These are phyloP conservation scores for Pseudozyma hubeiensis DNA, from an alignment of 1,284 basidiomycete species.

Conservation along the genomic window DNA sequence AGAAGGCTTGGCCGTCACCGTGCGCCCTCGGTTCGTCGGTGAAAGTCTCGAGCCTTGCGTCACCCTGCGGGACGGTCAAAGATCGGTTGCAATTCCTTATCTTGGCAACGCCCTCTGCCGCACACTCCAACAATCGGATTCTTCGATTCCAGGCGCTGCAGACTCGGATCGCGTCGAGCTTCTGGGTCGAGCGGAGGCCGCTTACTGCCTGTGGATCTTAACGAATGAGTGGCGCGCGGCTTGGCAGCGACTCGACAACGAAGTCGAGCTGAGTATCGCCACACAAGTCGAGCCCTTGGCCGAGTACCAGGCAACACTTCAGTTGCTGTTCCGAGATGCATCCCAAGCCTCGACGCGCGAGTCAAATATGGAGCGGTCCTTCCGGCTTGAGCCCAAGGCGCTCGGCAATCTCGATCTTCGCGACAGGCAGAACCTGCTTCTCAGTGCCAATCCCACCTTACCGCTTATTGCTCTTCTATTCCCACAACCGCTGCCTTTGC, in stretches of 20 bases:
- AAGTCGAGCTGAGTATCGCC: conserved; percentile 7
- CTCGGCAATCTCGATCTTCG: conserved; percentile 53
- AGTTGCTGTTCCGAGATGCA: conserved; percentile 42
- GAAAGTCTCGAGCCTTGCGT: conserved; percentile 22
- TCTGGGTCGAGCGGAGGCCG: conserved; percentile 20
- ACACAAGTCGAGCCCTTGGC: conserved; percentile 31
- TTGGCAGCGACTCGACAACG: conserved; percentile 23
- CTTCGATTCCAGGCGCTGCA: background rate
- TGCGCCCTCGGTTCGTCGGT: conserved; percentile 37
- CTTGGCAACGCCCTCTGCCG: conserved; percentile 50
- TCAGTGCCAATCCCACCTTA: conserved; percentile 22
- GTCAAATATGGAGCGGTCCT: conserved; percentile 45
- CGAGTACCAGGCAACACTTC: conserved; percentile 48
- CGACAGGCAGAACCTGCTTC: conserved; percentile 25
- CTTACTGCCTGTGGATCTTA: conserved; percentile 11
- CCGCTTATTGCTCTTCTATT: conserved; percentile 57
- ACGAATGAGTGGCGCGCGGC: conserved; percentile 28
- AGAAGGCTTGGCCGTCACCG: conserved; percentile 44
- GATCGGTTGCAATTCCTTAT: conserved; percentile 38
- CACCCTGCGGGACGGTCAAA: conserved; percentile 14
- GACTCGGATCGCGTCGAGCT: conserved; percentile 7
- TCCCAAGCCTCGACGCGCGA: conserved; percentile 8
- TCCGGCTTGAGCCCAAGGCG: conserved; percentile 51
- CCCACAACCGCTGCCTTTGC: conserved; percentile 55
- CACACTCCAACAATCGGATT: conserved; percentile 11